Evolutionary conservation across 2,329 filamentous ascomycete genomes (phyloP), one percentile per base, ranked within the genome.

Genomic region (Ophiostoma quercus): DNA sequence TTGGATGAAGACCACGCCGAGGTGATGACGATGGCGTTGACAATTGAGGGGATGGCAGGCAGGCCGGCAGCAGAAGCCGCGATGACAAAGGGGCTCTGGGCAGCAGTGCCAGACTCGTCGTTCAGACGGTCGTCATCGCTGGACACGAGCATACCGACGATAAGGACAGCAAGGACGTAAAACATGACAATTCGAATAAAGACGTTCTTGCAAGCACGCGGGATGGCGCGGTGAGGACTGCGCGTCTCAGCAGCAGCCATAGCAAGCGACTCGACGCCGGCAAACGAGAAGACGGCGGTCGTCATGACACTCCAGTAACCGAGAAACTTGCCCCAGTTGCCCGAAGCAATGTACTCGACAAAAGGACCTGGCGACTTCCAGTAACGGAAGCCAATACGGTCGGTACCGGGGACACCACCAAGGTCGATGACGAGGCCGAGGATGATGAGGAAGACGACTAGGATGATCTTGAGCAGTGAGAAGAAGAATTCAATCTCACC

Each of bases 1-100:
- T 92, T 92, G 0, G 85, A 87, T 0, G 89, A 84, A 0, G 89
- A 92, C 79, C 87, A 89, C 0, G 88, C 90, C 0, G 88, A 90
- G 0, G 88, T 91, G 73, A 93, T 83, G 74, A 94, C 88, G 34
- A 93, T 83, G 47, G 90, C 90, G 77, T 94, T 94, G 78, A 94
- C 88, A 69, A 94, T 85, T 6, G 87, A 87, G 0, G 90, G 88
- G 4, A 93, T 84, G 7, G 84, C 88, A 4, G 81, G 82, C 70
- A 93, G 88, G 0, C 88, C 87, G 1, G 90, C 90, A 39, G 86
- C 84, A 12, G 84, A 82, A 51, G 89, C 87, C 22, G 90, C 91
- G 72, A 93, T 91, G 71, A 94, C 90, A 75, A 89, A 92, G 12
- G 88, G 89, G 76, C 78, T 80, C 75, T 84, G 81, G 1, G 83